phyloP scores from a whole-genome alignment of 805 yeast species.

The Kluyveromyces dobzhanskii region DNA sequence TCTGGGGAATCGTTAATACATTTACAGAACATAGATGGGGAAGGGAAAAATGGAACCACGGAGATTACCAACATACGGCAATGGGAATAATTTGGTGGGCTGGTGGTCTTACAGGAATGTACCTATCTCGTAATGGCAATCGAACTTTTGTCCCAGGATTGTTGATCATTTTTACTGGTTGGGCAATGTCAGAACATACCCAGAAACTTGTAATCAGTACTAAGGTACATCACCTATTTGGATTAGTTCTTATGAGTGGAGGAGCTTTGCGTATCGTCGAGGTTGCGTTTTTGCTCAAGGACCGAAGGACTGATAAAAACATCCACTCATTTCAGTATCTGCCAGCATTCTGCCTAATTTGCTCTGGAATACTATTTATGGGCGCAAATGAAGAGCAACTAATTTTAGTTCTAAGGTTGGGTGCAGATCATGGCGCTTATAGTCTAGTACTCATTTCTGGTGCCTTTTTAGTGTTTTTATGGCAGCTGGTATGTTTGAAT shows the following conservation, averaged over 20 bases:
- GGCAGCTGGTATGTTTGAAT: constrained; percentile 53
- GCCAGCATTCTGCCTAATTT: constrained; percentile 73
- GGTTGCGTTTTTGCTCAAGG: constrained; percentile 66
- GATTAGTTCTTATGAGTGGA: constrained; percentile 68
- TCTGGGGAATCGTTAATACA: constrained; percentile 90
- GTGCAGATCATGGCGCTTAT: constrained; percentile 82
- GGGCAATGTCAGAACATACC: constrained; percentile 86
- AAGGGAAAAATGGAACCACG: constrained; percentile 76
- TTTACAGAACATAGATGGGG: constrained; percentile 98
- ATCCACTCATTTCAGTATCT: constrained; percentile 72
- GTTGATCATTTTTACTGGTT: constrained; percentile 81
- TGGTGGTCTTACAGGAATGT: constrained; percentile 82
- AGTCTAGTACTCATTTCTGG: constrained; percentile 62
- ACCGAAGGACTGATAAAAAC: constrained; percentile 39
- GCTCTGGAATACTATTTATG: constrained; percentile 81
- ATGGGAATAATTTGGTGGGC: constrained; percentile 98
- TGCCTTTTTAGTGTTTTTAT: constrained; percentile 61
- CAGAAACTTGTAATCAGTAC: constrained; percentile 74
- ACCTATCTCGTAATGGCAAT: constrained; percentile 55
- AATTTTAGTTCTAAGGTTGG: constrained; percentile 55
- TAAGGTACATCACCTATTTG: constrained; percentile 82
- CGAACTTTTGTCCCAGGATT: constrained; percentile 76
- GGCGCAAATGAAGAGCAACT: constrained; percentile 89
- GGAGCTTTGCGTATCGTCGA: constrained; percentile 73
- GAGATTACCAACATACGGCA: constrained; percentile 90